Evolutionary conservation across 2,329 filamentous ascomycete species (phyloP).

Genomic region (Colletotrichum agaves): DNA sequence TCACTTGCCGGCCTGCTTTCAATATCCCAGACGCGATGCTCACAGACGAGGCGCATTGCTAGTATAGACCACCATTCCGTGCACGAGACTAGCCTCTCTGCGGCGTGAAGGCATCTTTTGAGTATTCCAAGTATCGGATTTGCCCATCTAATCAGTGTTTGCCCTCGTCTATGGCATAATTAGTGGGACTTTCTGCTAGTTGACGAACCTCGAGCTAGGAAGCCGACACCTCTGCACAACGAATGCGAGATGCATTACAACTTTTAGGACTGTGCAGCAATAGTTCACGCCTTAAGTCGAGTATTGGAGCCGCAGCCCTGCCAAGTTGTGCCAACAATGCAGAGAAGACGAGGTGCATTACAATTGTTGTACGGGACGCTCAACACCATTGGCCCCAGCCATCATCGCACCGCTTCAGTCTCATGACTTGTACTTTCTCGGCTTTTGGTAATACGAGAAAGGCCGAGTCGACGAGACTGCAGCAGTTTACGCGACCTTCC

Average conservation of each 20-base stretch:
- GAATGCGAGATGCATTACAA: slow-evolving; percentile 30
- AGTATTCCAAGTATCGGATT: slow-evolving; percentile 8
- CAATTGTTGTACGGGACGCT: slow-evolving; percentile 15
- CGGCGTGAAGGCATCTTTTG: background rate
- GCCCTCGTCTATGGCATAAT: slow-evolving; percentile 10
- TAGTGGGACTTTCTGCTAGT: slow-evolving; percentile 19
- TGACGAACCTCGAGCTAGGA: slow-evolving; percentile 23
- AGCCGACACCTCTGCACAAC: slow-evolving; percentile 7
- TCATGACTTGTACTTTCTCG: slow-evolving; percentile 23
- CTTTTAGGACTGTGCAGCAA: slow-evolving; percentile 29
- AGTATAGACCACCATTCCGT: slow-evolving; percentile 1
- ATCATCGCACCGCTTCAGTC: slow-evolving; percentile 26
- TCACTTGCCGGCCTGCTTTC: slow-evolving; percentile 15
- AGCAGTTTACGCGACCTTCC: slow-evolving; percentile 2
- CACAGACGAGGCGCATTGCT: slow-evolving; percentile 4
- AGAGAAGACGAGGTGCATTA: slow-evolving; percentile 37
- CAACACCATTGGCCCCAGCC: slow-evolving; percentile 18
- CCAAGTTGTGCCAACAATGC: slow-evolving; percentile 30
- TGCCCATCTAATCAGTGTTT: background rate
- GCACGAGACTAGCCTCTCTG: background rate
- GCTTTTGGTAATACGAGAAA: slow-evolving; percentile 27
- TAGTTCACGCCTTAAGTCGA: background rate
- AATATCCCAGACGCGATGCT: background rate
- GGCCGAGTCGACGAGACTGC: slow-evolving; percentile 1
- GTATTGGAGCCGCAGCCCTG: slow-evolving; percentile 35